Base-by-base conservation (phyloP, 2,329 filamentous ascomycete species). In the Rosellinia necatrix region DNA sequence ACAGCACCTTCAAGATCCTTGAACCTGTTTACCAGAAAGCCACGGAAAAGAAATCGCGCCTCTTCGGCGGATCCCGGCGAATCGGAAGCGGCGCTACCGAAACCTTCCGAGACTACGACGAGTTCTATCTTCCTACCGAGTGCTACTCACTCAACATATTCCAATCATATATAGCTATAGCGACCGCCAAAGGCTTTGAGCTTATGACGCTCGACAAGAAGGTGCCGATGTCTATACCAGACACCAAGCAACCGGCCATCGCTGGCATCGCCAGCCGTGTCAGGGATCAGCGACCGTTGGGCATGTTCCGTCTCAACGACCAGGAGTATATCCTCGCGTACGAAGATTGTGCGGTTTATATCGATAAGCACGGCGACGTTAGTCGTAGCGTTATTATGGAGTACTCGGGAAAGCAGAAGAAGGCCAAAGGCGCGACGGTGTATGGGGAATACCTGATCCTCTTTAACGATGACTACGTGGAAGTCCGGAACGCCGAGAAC, bases 181-280 rank as follows among this genome's bases (percentile, higher is more conserved):
- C 91, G 17, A 97, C 93, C 0, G 84, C 91, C 35, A 91, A 92
- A 72, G 96, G 94, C 21, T 92, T 99, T 66, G 96, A 99, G 75
- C 90, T 99, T 62, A 84, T 99, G 72, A 97, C 92, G 0, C 81
- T 99, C 24, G 96, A 99, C 76, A 97, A 97, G 78, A 99, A 99
- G 74, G 89, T 93, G 56, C 89, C 94, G 2, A 93, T 92, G 86
- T 93, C 89, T 19, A 91, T 99, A 25, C 94, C 96, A 0, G 92
- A 96, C 68, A 82, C 96, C 37, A 89, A 88, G 62, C 82, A 86
- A 51, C 84, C 88, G 1, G 86, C 90, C 34, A 91, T 96, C 58
- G 86, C 86, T 61, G 91, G 90, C 69, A 97, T 99, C 64, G 90
- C 92, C 1, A 84, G 82, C 48, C 89, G 92, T 24, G 89, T 99